Base-by-base conservation (phyloP, 345 rosid genomes). In the Populus pruinosa region DNA sequence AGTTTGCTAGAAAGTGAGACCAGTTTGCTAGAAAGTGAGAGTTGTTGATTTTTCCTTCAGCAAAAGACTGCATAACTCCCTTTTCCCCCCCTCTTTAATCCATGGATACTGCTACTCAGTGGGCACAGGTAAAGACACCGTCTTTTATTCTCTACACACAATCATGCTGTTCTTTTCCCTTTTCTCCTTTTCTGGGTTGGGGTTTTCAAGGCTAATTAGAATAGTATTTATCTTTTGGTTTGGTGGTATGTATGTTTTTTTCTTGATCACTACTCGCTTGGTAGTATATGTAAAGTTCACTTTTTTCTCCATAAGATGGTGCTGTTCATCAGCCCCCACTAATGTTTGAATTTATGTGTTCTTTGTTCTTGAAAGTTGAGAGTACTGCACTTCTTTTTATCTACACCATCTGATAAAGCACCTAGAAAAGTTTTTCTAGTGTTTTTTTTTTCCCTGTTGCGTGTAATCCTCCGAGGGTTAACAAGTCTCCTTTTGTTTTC, bases 71-170 rank as follows among this genome's bases (percentile, higher is more conserved):
- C 56, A 29, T 62, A 71, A 36, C 72, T 76, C 69, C 78, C 55
- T 11, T 69, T 61, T 79, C 67, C 70, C 68, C 70, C 71, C 68
- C 65, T 67, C 70, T 66, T 82, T 49, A 65, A 35, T 78, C 83
- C 82, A 87, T 81, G 87, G 86, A 87, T 70, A 76, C 77, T 74
- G 70, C 78, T 65, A 74, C 88, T 39, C 83, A 83, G 71, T 84
- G 84, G 86, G 86, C 86, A 47, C 87, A 87, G 90, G 90, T 85
- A 82, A 80, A 27, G 70, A 5, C 35, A 65, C 44, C 75, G 39
- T 25, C 14, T 25, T 55, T 38, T 73, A 78, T 80, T 81, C 67
- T 61, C 20, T 56, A 39, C 67, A 47, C 44, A 69, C 56, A 77
- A 82, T 76, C 77, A 76, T 78, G 27, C 59, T 72, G 16, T 65